Percentiles rank a stretch among this genome's conserved stretches.
phyloP scores from a whole-genome alignment of 2,329 filamentous ascomycete species.

The Alternaria brassicicola region DNA sequence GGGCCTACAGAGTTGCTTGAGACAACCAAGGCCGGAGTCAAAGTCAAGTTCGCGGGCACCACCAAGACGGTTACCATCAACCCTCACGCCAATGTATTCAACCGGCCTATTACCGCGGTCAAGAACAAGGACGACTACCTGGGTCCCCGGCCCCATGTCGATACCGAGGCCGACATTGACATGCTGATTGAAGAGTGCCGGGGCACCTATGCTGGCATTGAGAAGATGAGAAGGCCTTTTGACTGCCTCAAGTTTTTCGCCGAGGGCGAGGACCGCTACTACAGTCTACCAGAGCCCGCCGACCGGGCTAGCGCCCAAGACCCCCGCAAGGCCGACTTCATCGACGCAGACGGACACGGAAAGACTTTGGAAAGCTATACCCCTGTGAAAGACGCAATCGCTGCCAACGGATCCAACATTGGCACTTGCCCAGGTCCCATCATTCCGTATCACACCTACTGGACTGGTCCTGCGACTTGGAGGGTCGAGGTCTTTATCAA shows the following conservation, averaged over 20 bases:
- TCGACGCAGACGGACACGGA: constrained; percentile 50
- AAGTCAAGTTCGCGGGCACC: constrained; percentile 52
- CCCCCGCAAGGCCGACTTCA: constrained; percentile 52
- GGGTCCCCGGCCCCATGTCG: constrained; percentile 58
- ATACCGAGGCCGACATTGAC: constrained; percentile 60
- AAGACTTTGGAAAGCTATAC: constrained; percentile 49
- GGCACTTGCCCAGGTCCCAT: constrained; percentile 63
- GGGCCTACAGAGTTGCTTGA: constrained; percentile 51
- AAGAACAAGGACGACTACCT: constrained; percentile 59
- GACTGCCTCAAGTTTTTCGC: constrained; percentile 60
- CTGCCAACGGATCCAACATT: constrained; percentile 49
- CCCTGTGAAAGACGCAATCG: constrained; percentile 44
- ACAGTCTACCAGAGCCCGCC: constrained; percentile 52
- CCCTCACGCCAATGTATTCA: constrained; percentile 60
- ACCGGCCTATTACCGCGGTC: constrained; percentile 59
- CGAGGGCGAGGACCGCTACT: constrained; percentile 58
- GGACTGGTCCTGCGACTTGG: constrained; percentile 64
- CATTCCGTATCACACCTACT: constrained; percentile 63
- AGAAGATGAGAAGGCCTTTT: constrained; percentile 62
- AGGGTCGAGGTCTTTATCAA: constrained; percentile 63
- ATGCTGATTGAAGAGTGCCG: constrained; percentile 60
- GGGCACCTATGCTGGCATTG: constrained; percentile 58
- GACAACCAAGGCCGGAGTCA: constrained; percentile 49
- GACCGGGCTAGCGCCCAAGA: constrained; percentile 52
- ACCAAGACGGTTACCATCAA: constrained; percentile 55